These are phyloP conservation scores for Haplosporangium sp. DNA, from an alignment of 371 early-diverging fungal genomes.

Conservation along the genomic window DNA sequence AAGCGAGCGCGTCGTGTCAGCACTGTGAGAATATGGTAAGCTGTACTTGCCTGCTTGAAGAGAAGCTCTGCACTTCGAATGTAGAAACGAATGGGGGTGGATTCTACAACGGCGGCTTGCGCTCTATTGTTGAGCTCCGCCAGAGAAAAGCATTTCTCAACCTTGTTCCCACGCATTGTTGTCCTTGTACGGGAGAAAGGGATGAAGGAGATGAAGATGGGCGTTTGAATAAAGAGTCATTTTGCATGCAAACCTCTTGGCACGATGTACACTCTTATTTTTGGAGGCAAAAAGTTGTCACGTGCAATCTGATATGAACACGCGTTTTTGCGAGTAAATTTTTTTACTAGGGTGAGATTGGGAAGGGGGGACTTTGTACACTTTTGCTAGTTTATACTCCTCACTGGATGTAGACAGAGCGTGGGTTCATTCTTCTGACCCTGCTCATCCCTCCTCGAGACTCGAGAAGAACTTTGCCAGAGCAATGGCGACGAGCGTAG, in stretches of 20 bases:
- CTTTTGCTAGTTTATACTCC: neutral
- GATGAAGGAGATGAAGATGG: neutral
- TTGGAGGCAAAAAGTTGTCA: too few relatives aligned
- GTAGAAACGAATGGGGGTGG: slow-evolving; percentile 64
- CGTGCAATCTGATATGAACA: neutral
- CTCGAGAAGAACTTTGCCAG: slow-evolving; percentile 8
- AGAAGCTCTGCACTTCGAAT: slow-evolving; percentile 66
- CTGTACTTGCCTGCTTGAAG: slow-evolving; percentile 60
- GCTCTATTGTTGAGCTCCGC: slow-evolving; percentile 58
- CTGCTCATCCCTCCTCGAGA: slow-evolving; percentile 15
- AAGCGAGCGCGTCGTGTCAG: too few relatives aligned
- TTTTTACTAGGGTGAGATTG: too few relatives aligned
- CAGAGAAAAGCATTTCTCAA: slow-evolving; percentile 36
- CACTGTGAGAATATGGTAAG: neutral
- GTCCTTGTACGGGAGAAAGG: neutral
- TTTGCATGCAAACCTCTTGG: too few relatives aligned
- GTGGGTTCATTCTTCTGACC: slow-evolving; percentile 14
- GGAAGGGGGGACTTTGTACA: too few relatives aligned
- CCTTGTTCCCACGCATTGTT: slow-evolving; percentile 33
- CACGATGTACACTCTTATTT: too few relatives aligned
- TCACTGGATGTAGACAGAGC: slow-evolving; percentile 25
- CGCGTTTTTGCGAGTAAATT: too few relatives aligned
- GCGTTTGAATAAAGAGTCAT: neutral
- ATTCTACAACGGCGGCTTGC: slow-evolving; percentile 54
- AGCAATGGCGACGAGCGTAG: slow-evolving; percentile 13